Percentiles rank a stretch among this genome's conserved stretches.
phyloP scores from a whole-genome alignment of 768 basidiomycete genomes.

The Tylopilus vinaceipallidus region DNA sequence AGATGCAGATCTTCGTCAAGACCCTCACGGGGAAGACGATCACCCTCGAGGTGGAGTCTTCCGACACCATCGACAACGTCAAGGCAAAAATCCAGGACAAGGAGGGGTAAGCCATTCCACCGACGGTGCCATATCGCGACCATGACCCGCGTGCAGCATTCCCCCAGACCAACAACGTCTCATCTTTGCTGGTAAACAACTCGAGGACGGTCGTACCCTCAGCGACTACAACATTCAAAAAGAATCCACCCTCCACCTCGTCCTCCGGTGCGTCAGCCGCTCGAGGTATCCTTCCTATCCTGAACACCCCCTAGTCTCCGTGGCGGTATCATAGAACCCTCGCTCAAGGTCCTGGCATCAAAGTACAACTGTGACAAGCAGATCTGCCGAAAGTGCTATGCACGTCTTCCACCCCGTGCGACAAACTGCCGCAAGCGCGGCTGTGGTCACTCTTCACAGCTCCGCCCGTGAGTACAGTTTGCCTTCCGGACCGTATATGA shows the following conservation, averaged over 20 bases:
- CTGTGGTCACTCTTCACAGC: slow-evolving; percentile 88
- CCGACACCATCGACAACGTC: slow-evolving; percentile 29
- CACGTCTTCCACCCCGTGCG: slow-evolving; percentile 97
- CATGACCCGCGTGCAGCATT: too few relatives aligned
- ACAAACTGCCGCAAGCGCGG: slow-evolving; percentile 98
- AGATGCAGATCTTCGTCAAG: slow-evolving; percentile 78
- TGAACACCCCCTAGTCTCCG: slow-evolving; percentile 15
- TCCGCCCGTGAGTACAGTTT: slow-evolving; percentile 71
- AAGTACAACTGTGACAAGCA: slow-evolving; percentile 99
- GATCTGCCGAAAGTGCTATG: slow-evolving; percentile 99
- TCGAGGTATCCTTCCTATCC: not conserved
- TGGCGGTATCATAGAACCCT: slow-evolving; percentile 97
- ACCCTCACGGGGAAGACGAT: slow-evolving; percentile 65
- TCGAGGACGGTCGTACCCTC: slow-evolving; percentile 95
- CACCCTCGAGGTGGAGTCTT: slow-evolving; percentile 31
- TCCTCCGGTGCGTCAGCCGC: slow-evolving; percentile 69
- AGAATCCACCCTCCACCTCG: slow-evolving; percentile 96
- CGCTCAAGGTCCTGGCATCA: slow-evolving; percentile 92
- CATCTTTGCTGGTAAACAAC: slow-evolving; percentile 88
- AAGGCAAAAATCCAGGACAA: slow-evolving; percentile 53
- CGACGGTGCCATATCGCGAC: too few relatives aligned
- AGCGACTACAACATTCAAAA: slow-evolving; percentile 99
- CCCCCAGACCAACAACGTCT: slow-evolving; percentile 29
- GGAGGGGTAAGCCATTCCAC: slow-evolving; percentile 51
- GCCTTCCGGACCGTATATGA: not conserved